Percentiles rank a stretch among this genome's conserved stretches.
Conservation (phyloP, 495 filamentous ascomycete species). For the Podospora tetraspora region DNA sequence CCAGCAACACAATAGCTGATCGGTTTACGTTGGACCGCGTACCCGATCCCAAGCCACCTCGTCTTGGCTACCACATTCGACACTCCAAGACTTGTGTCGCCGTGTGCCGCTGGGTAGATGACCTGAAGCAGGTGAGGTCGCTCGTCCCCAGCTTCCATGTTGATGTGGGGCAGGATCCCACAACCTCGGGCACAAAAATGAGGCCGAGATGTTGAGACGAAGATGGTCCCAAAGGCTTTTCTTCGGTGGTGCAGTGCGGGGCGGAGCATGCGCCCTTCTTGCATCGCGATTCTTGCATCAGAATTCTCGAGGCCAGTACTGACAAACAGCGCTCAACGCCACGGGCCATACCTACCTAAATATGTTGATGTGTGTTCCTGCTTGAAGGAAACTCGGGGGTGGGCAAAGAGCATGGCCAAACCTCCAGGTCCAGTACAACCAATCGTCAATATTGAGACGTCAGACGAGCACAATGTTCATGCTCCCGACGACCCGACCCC, state of each 20-base stretch:
- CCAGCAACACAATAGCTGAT: not conserved
- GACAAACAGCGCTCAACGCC: too few species aligned
- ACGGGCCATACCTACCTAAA: not conserved
- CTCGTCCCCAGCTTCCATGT: not conserved
- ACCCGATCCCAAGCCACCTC: not conserved
- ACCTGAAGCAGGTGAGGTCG: not conserved
- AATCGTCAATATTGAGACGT: not conserved
- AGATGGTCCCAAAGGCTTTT: not conserved
- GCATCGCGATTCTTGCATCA: not conserved
- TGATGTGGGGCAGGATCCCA: not conserved
- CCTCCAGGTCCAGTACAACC: not conserved
- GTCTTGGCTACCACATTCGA: not conserved
- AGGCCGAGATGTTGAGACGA: not conserved
- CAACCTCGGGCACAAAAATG: too few species aligned
- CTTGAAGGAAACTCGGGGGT: not conserved
- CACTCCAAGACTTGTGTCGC: not conserved
- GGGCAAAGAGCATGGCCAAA: not conserved
- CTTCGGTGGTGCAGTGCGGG: not conserved
- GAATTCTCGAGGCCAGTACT: too few species aligned
- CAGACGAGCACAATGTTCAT: too few species aligned
- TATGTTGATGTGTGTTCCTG: not conserved
- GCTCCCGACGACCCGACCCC: too few species aligned
- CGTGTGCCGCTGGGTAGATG: not conserved
- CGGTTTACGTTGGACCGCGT: not conserved
- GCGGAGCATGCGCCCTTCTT: not conserved